Evolutionary conservation across 1,139 yeast genomes (phyloP).

Genomic region (Debaryomycetaceae sp.): DNA sequence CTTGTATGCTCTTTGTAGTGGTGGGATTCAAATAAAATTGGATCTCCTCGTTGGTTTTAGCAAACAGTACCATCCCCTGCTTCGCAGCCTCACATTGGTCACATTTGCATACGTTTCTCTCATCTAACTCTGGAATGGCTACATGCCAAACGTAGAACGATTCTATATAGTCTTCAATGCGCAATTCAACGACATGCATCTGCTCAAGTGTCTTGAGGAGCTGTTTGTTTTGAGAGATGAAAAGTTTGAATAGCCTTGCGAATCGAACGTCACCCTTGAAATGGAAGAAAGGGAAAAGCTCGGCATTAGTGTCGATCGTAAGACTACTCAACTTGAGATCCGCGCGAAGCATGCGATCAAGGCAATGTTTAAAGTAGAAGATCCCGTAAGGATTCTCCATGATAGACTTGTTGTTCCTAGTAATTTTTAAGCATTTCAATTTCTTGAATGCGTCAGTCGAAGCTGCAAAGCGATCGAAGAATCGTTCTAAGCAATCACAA

Average conservation of each 20-base stretch:
- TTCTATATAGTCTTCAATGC: conserved; percentile 9
- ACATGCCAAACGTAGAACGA: conserved; percentile 9
- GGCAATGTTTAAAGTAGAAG: conserved; percentile 7
- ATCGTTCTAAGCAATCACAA: conserved; percentile 7
- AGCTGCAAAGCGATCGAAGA: conserved; percentile 5
- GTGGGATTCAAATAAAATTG: conserved; percentile 13
- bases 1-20: conserved; percentile 5
- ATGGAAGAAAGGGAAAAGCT: conserved; percentile 7
- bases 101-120: conserved; percentile 3
- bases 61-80: conserved; percentile 3
- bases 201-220: conserved; percentile 2
- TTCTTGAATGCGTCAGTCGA: neutral
- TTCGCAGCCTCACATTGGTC: conserved; percentile 2
- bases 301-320: conserved; percentile 8
- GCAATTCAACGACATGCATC: neutral
- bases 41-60: conserved; percentile 9
- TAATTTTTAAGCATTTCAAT: conserved; percentile 2
- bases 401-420: conserved; percentile 7
- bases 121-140: conserved; percentile 1
- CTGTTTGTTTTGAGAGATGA: conserved; percentile 5
- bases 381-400: conserved; percentile 8
- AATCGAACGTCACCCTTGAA: conserved; percentile 3
- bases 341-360: conserved; percentile 1
- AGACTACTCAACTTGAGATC: conserved; percentile 2
- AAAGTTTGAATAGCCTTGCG: conserved; percentile 1